phyloP scores from a whole-genome alignment of 495 filamentous ascomycete genomes.

The Delitschia confertaspora region DNA sequence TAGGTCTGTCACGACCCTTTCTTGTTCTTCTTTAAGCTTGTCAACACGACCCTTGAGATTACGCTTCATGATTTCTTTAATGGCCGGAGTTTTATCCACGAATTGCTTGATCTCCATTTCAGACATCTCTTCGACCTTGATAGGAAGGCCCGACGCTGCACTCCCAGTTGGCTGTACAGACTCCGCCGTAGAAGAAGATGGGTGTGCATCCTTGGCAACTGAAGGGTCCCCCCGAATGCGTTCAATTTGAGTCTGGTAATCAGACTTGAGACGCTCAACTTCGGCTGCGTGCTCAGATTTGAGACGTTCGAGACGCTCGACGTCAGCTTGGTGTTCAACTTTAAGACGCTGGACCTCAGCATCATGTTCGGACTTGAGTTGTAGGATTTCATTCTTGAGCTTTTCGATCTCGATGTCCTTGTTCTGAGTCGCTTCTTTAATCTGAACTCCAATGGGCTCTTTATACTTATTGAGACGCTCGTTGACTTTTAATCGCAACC shows the following conservation, averaged over 20 bases:
- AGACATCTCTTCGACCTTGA: slow-evolving; percentile 19
- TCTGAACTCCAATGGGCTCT: slow-evolving; percentile 56
- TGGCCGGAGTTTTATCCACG: slow-evolving; percentile 52
- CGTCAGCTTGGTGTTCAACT: slow-evolving; percentile 7
- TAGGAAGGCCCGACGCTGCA: not conserved
- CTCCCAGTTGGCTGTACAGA: slow-evolving; percentile 17
- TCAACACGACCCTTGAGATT: slow-evolving; percentile 47
- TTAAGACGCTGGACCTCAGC: slow-evolving; percentile 9
- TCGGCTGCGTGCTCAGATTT: not conserved
- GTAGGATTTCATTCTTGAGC: slow-evolving; percentile 52
- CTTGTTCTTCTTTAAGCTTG: slow-evolving; percentile 31
- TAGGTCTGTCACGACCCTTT: slow-evolving; percentile 32
- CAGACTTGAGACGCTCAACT: not conserved
- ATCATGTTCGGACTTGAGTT: slow-evolving; percentile 27
- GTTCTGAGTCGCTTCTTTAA: slow-evolving; percentile 53
- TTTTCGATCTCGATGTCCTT: slow-evolving; percentile 43
- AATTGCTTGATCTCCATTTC: slow-evolving; percentile 46
- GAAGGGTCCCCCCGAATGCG: slow-evolving; percentile 7
- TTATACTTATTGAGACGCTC: no score
- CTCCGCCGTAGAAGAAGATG: slow-evolving; percentile 11
- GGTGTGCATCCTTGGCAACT: no score
- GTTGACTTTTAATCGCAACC: no score
- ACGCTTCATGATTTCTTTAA: slow-evolving; percentile 54
- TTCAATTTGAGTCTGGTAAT: not conserved
- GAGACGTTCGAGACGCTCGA: not conserved